Percentiles rank a stretch among this genome's conserved stretches.
These are phyloP conservation scores for Tulasnella sp. DNA, from an alignment of 768 basidiomycete genomes.

Conservation along the genomic window DNA sequence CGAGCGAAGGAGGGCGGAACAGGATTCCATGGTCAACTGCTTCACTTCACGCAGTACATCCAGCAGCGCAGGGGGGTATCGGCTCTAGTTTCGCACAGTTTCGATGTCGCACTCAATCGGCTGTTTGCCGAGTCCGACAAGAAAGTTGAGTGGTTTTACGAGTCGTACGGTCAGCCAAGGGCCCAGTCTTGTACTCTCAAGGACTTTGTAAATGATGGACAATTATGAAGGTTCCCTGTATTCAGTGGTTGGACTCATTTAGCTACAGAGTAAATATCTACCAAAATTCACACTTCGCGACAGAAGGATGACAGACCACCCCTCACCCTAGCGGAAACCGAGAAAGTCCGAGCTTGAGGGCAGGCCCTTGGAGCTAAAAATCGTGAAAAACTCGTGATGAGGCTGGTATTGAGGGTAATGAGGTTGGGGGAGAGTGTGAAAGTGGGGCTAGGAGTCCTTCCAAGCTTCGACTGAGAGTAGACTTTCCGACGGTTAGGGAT, in stretches of 20 bases:
- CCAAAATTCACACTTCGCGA: too few relatives aligned
- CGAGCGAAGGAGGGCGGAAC: too few relatives aligned
- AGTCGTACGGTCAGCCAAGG: not conserved
- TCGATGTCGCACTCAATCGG: not conserved
- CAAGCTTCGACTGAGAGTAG: conserved; percentile 14
- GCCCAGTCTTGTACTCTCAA: not conserved
- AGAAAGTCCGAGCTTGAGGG: not conserved
- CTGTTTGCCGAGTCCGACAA: not conserved
- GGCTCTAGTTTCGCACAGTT: not conserved
- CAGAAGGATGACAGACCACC: not conserved
- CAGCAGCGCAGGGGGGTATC: not conserved
- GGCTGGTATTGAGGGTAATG: not conserved
- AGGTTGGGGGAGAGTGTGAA: not conserved
- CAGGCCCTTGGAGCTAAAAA: not conserved
- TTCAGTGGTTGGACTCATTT: too few relatives aligned
- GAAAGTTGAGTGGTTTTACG: not conserved
- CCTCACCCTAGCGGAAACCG: not conserved
- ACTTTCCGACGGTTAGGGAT: conserved; percentile 24
- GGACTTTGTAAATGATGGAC: too few relatives aligned
- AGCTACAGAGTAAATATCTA: too few relatives aligned
- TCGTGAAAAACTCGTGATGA: not conserved
- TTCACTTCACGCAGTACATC: too few relatives aligned
- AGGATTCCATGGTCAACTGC: too few relatives aligned
- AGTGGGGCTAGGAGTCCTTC: not conserved
- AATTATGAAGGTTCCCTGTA: too few relatives aligned